These are phyloP conservation scores for Thielaviopsis musarum DNA, from an alignment of 2,329 filamentous ascomycete genomes.

Conservation along the genomic window DNA sequence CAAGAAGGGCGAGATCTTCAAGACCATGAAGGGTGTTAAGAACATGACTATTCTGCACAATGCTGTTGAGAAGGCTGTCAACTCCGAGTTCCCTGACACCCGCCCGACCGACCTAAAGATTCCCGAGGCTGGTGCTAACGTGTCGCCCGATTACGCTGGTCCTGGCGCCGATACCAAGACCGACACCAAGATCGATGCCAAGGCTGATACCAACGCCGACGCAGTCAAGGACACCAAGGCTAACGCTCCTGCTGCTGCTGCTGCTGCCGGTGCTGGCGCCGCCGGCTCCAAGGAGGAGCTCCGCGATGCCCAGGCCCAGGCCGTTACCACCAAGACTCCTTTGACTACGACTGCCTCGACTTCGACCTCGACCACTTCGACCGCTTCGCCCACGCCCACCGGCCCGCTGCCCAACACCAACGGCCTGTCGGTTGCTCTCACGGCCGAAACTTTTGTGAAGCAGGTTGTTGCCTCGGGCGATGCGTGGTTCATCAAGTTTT, in stretches of 20 bases:
- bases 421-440: constrained; percentile 59
- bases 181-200: constrained; percentile 19
- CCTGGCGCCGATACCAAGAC: constrained; percentile 11
- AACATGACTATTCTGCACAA: constrained; percentile 47
- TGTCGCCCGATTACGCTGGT: constrained; percentile 19
- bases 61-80: constrained; percentile 60
- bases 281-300: constrained; percentile 5
- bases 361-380: constrained; percentile 20
- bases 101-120: constrained; percentile 51
- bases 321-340: constrained; percentile 15
- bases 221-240: constrained; percentile 13
- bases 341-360: constrained; percentile 14
- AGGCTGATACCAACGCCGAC: constrained; percentile 15
- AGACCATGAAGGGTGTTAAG: constrained; percentile 49
- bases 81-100: constrained; percentile 64
- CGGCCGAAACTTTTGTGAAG: constrained; percentile 70
- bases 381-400: constrained; percentile 27
- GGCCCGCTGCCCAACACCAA: constrained; percentile 49
- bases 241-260: constrained; percentile 18
- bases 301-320: constrained; percentile 1
- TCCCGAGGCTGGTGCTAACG: constrained; percentile 51
- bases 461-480: constrained; percentile 75
- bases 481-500: constrained; percentile 98
- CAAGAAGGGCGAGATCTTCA: constrained; percentile 55
- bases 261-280: constrained; percentile 10